Evolutionary conservation across 179 eudicot species (phyloP), one percentile per base, ranked within the genome.

Genomic region (Drosera spatulata): DNA sequence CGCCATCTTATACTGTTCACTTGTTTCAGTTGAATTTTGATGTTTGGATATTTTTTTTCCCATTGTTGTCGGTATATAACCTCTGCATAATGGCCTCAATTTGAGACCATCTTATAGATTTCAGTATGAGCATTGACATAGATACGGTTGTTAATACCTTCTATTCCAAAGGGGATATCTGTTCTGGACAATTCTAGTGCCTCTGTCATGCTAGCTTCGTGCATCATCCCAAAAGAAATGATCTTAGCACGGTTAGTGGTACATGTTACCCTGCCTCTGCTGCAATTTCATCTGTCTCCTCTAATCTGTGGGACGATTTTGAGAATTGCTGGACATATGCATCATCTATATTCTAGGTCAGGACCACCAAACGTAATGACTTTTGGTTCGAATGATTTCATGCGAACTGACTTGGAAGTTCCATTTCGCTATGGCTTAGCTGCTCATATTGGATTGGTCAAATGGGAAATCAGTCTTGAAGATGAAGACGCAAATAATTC

Each of bases 211-310:
- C 61, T 93, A 69, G 78, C 77, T 41, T 70, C 61, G 55, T 89
- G 99, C 68, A 59, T 84, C 74, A 74, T 93, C 65, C 86, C 86
- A 41, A 85, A 86, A 57, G 93, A 89, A 69, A 64, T 75, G 58
- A 61, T 70, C 10, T 62, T 86, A 60, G 77, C 79, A 61, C 80
- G 73, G 59, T 52, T 84, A 59, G 79, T 82, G 89, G 99, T 88
- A 71, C 64, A 55, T 60, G 60, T 81, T 47, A 14, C 59, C 46
- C 63, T 77, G 53, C 68, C 81, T 37, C 74, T 86, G 60, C 71
- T 91, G 50, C 62, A 58, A 64, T 69, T 68, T 38, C 83, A 78
- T 74, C 79, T 84, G 64, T 82, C 96, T 47, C 79, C 80, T 39
- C 70, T 79, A 55, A 66, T 89, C 10, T 73, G 73, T 68, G 77